Percentiles rank a stretch among this genome's conserved stretches.
These are phyloP conservation scores for Boletus sp. DNA, from an alignment of 1,284 basidiomycete genomes.

Conservation along the genomic window DNA sequence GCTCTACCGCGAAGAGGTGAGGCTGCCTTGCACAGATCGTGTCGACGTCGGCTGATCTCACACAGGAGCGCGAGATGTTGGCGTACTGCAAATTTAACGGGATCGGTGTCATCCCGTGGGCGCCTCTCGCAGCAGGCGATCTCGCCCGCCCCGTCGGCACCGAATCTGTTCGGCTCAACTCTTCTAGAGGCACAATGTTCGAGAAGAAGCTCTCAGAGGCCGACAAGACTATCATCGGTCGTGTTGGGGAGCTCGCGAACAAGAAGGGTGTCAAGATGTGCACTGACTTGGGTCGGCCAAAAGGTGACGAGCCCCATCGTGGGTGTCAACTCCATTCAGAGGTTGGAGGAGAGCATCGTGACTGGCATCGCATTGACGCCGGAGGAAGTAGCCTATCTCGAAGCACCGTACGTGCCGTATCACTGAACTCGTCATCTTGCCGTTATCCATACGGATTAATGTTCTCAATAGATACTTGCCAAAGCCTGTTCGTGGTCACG, in stretches of 20 bases:
- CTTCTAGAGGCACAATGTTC: constrained; percentile 27
- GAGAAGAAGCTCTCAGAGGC: constrained; percentile 28
- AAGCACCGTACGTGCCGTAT: constrained; percentile 25
- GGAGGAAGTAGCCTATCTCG: constrained; percentile 30
- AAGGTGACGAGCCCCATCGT: constrained; percentile 42
- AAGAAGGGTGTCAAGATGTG: constrained; percentile 40
- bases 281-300: constrained; percentile 36
- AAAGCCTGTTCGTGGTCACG: constrained; percentile 21
- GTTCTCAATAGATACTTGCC: constrained; percentile 17
- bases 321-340: constrained; percentile 23
- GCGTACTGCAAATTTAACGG: constrained; percentile 45
- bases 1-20: constrained; percentile 41
- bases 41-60: not conserved
- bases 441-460: constrained; percentile 1
- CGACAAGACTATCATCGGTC: constrained; percentile 37
- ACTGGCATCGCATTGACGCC: constrained; percentile 19
- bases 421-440: not conserved
- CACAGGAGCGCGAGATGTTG: constrained; percentile 46
- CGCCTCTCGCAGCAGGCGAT: constrained; percentile 37
- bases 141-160: constrained; percentile 38
- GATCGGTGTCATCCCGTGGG: constrained; percentile 44
- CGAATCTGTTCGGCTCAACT: constrained; percentile 24
- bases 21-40: no score
- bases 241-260: constrained; percentile 39
- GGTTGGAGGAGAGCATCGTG: constrained; percentile 24